Percentiles rank a stretch among this genome's conserved stretches.
Conservation (phyloP, 768 basidiomycete genomes). For the Sarcodon sp. region DNA sequence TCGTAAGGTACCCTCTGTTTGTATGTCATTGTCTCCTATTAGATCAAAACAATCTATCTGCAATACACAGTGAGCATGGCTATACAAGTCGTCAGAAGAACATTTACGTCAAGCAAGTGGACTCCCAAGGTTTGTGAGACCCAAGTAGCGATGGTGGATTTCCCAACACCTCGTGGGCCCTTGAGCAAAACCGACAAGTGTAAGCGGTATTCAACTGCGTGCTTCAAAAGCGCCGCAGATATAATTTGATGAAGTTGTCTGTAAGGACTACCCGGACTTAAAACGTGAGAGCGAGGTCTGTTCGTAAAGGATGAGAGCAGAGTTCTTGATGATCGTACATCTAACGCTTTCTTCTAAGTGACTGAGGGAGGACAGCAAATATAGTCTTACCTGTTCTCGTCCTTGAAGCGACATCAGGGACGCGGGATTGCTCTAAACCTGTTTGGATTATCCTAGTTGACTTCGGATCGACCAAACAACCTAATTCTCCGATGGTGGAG, state of each 20-base stretch:
- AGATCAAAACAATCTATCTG: conserved; percentile 84
- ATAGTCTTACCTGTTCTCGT: conserved; percentile 33
- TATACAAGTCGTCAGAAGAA: neutral
- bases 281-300: too few relatives aligned
- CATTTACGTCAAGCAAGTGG: conserved; percentile 62
- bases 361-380: conserved; percentile 2
- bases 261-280: too few relatives aligned
- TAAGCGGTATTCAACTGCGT: conserved; percentile 47
- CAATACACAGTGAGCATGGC: neutral
- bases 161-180: conserved; percentile 74
- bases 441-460: conserved; percentile 69
- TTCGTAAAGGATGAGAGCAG: neutral
- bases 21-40: conserved; percentile 62
- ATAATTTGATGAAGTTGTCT: conserved; percentile 27
- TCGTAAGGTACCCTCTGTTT: conserved; percentile 61
- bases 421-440: conserved; percentile 57
- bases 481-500: conserved; percentile 54
- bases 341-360: neutral
- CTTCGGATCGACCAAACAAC: conserved; percentile 71
- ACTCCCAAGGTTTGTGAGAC: conserved; percentile 57
- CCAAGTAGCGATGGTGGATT: conserved; percentile 47
- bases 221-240: conserved; percentile 42
- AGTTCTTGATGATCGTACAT: neutral
- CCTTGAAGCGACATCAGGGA: conserved; percentile 40
- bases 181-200: conserved; percentile 64